Evolutionary conservation across 306 rosid genomes (phyloP).

Genomic region (Pyrus betulifolia): DNA sequence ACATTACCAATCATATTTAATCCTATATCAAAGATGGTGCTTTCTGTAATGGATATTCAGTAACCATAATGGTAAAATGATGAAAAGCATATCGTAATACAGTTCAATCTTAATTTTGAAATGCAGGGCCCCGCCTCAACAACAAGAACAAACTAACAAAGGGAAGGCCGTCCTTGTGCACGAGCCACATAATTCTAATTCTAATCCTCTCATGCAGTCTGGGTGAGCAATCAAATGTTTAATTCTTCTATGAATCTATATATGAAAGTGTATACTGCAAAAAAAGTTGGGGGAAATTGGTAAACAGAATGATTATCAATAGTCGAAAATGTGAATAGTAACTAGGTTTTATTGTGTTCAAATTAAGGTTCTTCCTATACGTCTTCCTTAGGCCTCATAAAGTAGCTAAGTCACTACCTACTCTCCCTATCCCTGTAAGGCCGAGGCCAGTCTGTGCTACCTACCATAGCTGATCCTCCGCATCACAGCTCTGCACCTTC

Average conservation of each 20-base stretch:
- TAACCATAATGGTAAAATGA: background rate
- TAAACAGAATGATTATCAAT: background rate
- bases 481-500: background rate
- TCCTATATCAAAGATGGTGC: background rate
- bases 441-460: background rate
- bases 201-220: background rate
- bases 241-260: background rate
- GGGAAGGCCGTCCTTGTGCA: background rate
- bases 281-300: background rate
- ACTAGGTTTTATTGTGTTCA: background rate
- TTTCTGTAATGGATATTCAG: background rate
- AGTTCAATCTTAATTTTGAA: background rate
- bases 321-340: too few species aligned
- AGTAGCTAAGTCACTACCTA: background rate
- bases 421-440: background rate
- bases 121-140: background rate
- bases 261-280: background rate
- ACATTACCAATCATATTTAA: background rate
- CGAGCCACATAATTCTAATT: background rate
- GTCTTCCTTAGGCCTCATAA: background rate
- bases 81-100: background rate
- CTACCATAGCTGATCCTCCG: background rate
- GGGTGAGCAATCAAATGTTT: background rate
- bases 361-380: background rate
- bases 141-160: conserved; percentile 1